Conservation (phyloP, 352 stramenopile species). For the Phytophthora pluvialis region DNA sequence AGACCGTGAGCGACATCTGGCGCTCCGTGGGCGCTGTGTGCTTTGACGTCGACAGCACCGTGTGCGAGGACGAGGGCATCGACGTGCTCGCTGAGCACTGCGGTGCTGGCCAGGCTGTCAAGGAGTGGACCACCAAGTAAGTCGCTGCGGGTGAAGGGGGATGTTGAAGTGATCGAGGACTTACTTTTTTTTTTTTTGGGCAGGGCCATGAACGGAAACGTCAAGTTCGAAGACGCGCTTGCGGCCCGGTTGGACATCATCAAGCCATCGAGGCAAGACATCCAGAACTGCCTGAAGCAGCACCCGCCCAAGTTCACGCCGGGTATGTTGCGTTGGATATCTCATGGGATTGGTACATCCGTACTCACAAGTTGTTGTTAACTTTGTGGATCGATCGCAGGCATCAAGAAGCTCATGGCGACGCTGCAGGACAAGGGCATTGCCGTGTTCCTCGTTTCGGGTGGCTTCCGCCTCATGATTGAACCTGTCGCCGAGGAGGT, state of each 20-base stretch:
- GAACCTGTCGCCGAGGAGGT: constrained; percentile 93
- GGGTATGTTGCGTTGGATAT: constrained; percentile 35
- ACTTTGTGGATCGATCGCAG: constrained; percentile 22
- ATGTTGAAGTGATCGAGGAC: not conserved
- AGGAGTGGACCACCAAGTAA: constrained; percentile 93
- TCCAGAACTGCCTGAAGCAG: constrained; percentile 90
- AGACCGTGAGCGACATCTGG: constrained; percentile 58
- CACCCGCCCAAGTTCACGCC: constrained; percentile 92
- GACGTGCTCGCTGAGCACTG: constrained; percentile 97
- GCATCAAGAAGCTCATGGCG: constrained; percentile 90
- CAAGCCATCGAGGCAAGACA: constrained; percentile 89
- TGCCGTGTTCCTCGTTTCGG: constrained; percentile 98
- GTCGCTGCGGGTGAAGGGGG: constrained; percentile 9
- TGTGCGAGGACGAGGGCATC: constrained; percentile 98
- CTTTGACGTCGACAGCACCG: constrained; percentile 98
- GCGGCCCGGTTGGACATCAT: constrained; percentile 96
- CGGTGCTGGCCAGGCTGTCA: constrained; percentile 93
- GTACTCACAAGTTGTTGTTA: not conserved
- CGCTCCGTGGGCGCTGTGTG: constrained; percentile 78
- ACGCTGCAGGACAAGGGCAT: constrained; percentile 91
- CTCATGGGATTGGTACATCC: not conserved
- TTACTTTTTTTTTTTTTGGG: constrained; percentile 10
- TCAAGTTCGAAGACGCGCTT: constrained; percentile 98
- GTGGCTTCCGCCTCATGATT: constrained; percentile 99
- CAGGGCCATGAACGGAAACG: constrained; percentile 97